phyloP scores from a whole-genome alignment of 257 asterid genomes.

The Petrea volubilis region DNA sequence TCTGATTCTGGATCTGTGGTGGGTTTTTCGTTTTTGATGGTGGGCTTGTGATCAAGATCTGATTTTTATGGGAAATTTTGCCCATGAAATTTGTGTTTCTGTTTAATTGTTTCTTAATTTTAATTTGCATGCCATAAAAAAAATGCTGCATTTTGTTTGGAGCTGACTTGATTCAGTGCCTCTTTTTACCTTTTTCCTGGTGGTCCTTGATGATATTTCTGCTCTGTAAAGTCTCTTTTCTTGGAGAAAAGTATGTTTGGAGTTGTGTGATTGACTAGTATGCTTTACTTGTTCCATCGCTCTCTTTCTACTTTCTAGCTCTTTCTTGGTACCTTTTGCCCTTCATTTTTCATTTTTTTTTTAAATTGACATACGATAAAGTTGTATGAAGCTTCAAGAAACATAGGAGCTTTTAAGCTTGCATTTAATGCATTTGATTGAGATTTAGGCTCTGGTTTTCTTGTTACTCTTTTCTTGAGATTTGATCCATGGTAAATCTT shows the following conservation, averaged over 20 bases:
- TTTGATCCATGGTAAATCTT: not conserved
- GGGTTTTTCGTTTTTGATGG: slow-evolving; percentile 8
- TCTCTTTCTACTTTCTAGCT: not conserved
- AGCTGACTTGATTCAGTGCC: slow-evolving; percentile 24
- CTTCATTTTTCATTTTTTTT: too few relatives aligned
- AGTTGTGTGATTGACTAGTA: slow-evolving; percentile 36
- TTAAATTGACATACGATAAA: slow-evolving; percentile 15
- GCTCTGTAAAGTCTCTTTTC: slow-evolving; percentile 32
- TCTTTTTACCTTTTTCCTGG: slow-evolving; percentile 1
- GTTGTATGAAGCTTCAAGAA: slow-evolving; percentile 13
- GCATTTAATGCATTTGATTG: slow-evolving; percentile 5
- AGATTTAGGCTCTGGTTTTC: slow-evolving; percentile 5
- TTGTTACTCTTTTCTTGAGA: not conserved
- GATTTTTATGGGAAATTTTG: not conserved
- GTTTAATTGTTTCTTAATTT: slow-evolving; percentile 6
- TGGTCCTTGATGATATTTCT: slow-evolving; percentile 32
- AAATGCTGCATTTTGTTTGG: slow-evolving; percentile 14
- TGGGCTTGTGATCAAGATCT: slow-evolving; percentile 27
- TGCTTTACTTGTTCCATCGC: slow-evolving; percentile 24
- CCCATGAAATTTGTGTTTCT: not conserved
- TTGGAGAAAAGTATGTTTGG: slow-evolving; percentile 28
- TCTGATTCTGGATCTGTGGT: slow-evolving; percentile 29
- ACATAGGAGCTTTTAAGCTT: not conserved
- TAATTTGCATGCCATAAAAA: slow-evolving; percentile 9
- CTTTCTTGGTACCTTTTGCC: not conserved